Base-by-base conservation (phyloP, 768 basidiomycete genomes). In the Lactarius hengduanensis region DNA sequence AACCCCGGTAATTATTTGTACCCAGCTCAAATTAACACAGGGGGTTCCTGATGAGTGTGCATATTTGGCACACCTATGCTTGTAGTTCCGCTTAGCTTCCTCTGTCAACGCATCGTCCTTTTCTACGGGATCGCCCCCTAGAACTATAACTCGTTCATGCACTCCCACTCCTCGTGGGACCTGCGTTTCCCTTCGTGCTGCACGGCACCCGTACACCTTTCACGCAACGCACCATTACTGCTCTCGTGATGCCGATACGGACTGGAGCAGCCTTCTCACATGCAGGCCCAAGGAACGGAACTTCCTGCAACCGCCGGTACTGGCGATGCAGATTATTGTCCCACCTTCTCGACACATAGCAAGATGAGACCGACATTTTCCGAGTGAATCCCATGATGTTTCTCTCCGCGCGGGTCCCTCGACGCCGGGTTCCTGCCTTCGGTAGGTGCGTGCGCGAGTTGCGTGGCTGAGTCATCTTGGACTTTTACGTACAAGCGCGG, bases 231-330 rank as follows among this genome's bases (percentile, higher is more conserved):
- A 30, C 20, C 62, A 5, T 50, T 30, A 26, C 80, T 94, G 73
- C 74, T 86, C 0, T 78, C 32, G 70, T 89, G 2, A 68, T 78
- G n/a, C 92, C 89, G 1, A 68, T 78, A n/a, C 92, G 91, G 89
- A 86, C 89, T 0, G 74, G 88, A 34, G 72, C 73, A 3, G 74
- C 90, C 8, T 94, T 92, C 74, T 98, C 96, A 10, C 67, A 90
- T 78, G 82, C 90, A 2, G 89, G 90, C 1, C 97, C n/a, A 50
- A 22, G 98, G 97, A 98, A 80, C 98, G 95, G 94, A 83, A 97
- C 10, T 98, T 98, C 1, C 8, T 36, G 97, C 9, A 11, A 22
- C 70, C 95, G 96, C 0, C 75, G 98, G 22, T 80, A 4, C 96
- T 96, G 0, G 76, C 94, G 38, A 77, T 96, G 45, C 89, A 96